Evolutionary conservation across 305 asterid species (phyloP).

Genomic region (Ajuga reptans): DNA sequence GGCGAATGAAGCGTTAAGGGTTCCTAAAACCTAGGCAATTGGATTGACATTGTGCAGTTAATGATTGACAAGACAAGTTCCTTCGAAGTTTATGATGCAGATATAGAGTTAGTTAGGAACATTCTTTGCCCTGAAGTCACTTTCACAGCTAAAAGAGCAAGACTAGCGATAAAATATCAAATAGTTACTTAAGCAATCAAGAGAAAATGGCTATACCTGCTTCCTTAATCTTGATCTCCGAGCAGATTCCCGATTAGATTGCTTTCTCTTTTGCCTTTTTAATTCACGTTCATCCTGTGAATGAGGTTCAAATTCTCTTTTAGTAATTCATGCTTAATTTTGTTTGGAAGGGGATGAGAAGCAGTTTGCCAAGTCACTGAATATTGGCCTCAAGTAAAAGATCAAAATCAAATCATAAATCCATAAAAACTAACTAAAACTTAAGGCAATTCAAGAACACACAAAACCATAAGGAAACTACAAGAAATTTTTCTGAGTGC

Average conservation of each 20-base stretch:
- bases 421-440: background rate
- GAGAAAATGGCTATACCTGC: constrained; percentile 44
- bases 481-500: background rate
- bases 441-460: background rate
- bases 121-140: background rate
- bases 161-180: constrained; percentile 5
- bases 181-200: background rate
- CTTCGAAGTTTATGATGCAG: background rate
- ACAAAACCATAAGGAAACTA: background rate
- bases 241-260: constrained; percentile 95
- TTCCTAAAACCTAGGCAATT: background rate
- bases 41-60: background rate
- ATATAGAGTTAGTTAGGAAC: constrained; percentile 7
- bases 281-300: constrained; percentile 81
- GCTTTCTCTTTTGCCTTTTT: constrained; percentile 89
- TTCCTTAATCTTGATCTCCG: constrained; percentile 92
- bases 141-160: background rate
- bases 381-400: background rate
- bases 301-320: constrained; percentile 10
- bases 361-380: background rate
- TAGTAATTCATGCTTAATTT: background rate
- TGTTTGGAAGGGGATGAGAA: background rate
- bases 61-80: background rate
- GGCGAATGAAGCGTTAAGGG: background rate
- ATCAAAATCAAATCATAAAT: background rate